Percentiles rank a stretch among this genome's conserved stretches.
These are phyloP conservation scores for Jatropha podagrica DNA, from an alignment of 441 rosid genomes.

Conservation along the genomic window DNA sequence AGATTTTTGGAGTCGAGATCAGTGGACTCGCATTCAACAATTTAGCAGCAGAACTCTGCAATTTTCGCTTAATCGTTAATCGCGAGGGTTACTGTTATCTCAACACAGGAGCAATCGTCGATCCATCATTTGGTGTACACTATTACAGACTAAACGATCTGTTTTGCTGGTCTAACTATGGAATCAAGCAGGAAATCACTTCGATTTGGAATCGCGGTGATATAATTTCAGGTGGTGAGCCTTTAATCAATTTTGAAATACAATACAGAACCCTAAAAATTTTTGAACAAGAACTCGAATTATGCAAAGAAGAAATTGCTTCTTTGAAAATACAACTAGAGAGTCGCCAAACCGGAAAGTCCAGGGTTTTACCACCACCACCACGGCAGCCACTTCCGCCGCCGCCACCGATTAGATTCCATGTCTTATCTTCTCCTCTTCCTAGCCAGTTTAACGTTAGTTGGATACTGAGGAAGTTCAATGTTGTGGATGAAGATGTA, in stretches of 20 bases:
- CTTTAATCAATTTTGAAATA: background rate
- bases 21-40: background rate
- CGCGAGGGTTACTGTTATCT: background rate
- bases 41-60: background rate
- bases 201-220: background rate
- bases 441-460: background rate
- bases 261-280: background rate
- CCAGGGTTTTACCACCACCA: background rate
- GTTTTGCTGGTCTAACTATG: background rate
- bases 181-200: background rate
- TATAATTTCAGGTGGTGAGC: background rate
- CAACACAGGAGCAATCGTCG: background rate
- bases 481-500: background rate
- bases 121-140: background rate
- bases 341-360: background rate
- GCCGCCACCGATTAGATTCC: background rate
- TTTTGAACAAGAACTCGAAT: background rate
- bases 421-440: background rate
- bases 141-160: background rate
- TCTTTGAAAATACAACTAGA: background rate
- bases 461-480: too few species aligned
- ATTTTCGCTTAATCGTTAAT: background rate
- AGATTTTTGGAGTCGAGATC: background rate
- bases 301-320: background rate
- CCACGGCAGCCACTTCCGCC: background rate